Base-by-base conservation (phyloP, 805 yeast genomes). In the Suhomyces pyralidae region DNA sequence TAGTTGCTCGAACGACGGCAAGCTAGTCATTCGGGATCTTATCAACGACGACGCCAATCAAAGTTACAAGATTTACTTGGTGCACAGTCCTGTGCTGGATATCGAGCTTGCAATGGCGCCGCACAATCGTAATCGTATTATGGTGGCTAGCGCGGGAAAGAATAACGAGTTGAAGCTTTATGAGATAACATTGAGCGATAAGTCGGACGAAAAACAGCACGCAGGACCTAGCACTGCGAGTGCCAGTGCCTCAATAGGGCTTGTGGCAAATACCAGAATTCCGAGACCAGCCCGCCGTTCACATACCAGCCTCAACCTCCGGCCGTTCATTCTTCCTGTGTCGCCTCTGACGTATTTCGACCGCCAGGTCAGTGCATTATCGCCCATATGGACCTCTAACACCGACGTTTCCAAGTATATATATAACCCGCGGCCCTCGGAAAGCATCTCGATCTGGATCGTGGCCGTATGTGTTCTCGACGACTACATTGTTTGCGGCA, bases 41-140 rank as follows among this genome's bases (percentile, higher is more conserved):
- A 61, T 70, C 34, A 65, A 71, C 51, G 76, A 71, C 51, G 76
- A 71, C 55, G 67, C 66, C 25, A 61, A 66, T 44, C 63, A 60
- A 24, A 63, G 68, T 38, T 68, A 61, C 49, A 60, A 58, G 52
- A 65, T 62, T 2, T 67, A 61, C 51, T 50, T 57, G 38, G 58
- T 71, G 19, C 61, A 61, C 22, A 58, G 56, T 19, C 74, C 71
- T 1, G 60, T 70, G 0, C 53, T 62, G 14, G 56, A 63, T 22
- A 48, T 69, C 25, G 58, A 56, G 26, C 54, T 68, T 17, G 43
- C 48, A 22, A 19, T 53, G n/a, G 40, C 46, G 5, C n/a, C 48
- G 15, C 51, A 46, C 43, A 46, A 53, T 36, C 49, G 46, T 12
- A 53, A 51, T 19, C 53, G 58, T 7, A 50, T 67, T 19, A 25